These are phyloP conservation scores for Durotheca rogersii DNA, from an alignment of 495 filamentous ascomycete species.

Conservation along the genomic window DNA sequence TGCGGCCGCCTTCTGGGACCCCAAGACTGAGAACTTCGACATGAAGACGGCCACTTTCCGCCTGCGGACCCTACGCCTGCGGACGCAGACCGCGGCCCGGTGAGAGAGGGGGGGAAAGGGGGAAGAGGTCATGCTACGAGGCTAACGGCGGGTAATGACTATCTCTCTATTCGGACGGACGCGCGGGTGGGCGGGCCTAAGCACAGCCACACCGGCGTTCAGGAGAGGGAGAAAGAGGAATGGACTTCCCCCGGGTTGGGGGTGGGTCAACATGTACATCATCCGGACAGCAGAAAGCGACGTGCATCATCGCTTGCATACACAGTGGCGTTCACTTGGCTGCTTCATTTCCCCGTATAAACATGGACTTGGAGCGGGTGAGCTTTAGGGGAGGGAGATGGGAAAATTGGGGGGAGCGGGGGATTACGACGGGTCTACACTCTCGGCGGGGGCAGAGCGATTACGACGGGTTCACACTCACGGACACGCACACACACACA, in stretches of 20 bases:
- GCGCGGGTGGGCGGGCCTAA: too few relatives aligned
- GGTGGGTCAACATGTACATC: constrained; percentile 12
- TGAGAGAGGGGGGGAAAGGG: background rate
- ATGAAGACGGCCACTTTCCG: constrained; percentile 1
- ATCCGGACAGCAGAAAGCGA: constrained; percentile 9
- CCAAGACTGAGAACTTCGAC: constrained; percentile 29
- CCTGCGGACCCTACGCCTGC: constrained; percentile 10
- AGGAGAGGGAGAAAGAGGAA: background rate
- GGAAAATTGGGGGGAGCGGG: too few relatives aligned
- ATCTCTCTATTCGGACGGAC: too few relatives aligned
- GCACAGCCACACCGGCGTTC: constrained; percentile 9
- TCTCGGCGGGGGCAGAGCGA: too few relatives aligned
- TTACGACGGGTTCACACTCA: too few relatives aligned
- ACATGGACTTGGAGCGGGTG: constrained; percentile 15
- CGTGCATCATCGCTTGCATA: constrained; percentile 18
- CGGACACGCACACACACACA: too few relatives aligned
- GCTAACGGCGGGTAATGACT: background rate
- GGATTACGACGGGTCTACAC: too few relatives aligned
- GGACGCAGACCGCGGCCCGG: background rate
- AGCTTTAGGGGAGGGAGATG: too few relatives aligned
- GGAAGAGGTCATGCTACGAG: background rate
- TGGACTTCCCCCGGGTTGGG: too few relatives aligned
- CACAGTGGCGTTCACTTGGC: constrained; percentile 15
- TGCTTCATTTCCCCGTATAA: constrained; percentile 3
- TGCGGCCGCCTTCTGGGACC: constrained; percentile 31